Conservation (phyloP, 164 flowering plant genomes). For the Liquidambar formosana region DNA sequence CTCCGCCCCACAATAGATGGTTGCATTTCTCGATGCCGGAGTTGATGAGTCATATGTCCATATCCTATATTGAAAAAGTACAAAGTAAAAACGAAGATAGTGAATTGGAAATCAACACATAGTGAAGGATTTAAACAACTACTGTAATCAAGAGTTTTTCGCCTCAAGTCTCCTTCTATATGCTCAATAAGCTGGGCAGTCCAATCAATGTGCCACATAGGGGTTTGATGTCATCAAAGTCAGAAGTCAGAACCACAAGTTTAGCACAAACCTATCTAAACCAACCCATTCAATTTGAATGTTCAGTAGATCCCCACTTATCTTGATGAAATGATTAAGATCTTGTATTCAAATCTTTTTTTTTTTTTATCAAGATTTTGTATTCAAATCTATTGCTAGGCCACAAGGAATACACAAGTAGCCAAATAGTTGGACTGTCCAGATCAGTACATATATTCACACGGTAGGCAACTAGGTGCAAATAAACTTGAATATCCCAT, state of each 20-base stretch:
- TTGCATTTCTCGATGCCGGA: constrained; percentile 87
- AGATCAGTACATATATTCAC: constrained; percentile 3
- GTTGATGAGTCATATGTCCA: constrained; percentile 92
- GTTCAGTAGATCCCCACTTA: neutral
- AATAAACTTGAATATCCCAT: neutral
- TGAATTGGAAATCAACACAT: neutral
- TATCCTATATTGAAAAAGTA: constrained; percentile 51
- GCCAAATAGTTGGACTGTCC: neutral
- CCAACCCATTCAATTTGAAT: neutral
- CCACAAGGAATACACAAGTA: neutral
- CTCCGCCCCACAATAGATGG: constrained; percentile 94
- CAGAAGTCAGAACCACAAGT: neutral
- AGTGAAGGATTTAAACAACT: neutral
- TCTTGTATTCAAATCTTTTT: neutral
- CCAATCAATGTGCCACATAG: neutral
- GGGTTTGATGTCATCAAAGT: neutral
- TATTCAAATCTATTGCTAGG: neutral
- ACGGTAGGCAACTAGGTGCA: neutral
- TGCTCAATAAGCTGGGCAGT: neutral
- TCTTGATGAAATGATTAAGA: neutral
- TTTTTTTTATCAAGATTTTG: constrained; percentile 43
- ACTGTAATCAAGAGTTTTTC: neutral
- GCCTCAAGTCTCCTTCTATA: neutral
- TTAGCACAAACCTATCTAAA: neutral
- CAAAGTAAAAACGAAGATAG: neutral